Evolutionary conservation across 805 yeast genomes (phyloP), one percentile per base, ranked within the genome.

Genomic region (Wickerhamomyces bisporus): DNA sequence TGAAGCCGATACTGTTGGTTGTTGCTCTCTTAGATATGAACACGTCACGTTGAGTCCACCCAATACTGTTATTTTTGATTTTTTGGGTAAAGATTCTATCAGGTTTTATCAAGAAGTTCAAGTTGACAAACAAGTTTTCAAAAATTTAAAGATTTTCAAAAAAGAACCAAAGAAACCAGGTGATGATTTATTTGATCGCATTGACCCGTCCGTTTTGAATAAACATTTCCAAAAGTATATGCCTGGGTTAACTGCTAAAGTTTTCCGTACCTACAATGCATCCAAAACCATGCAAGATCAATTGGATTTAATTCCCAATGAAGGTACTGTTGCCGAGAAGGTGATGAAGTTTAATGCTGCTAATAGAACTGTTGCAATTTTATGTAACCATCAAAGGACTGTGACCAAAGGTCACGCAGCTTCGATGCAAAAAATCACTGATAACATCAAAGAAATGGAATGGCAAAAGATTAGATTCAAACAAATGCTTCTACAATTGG

Each of bases 1-100:
- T 49, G 97, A 89, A 58, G 98, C 98, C 3, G 98, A 91, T 58
- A 91, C 98, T 1, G 98, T 91, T 32, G 98, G 98, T 32, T 91
- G 98, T 63, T 91, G 98, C 64, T 89, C 97, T 1, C 71, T 91
- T 48, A 69, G 98, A 53, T 89, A 67, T 55, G 98, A 89, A 58
- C 98, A 89, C 61, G 75, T 91, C 31, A 81, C 89, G 1, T 68
- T 91, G 41, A 76, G 76, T 48, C 95, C 96, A 3, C 96, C 96
- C 8, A 78, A 77, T 48, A 82, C 73, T 5, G 96, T 91, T 13
- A 73, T 83, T 9, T 88, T 89, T 65, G 98, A 89, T 60, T 89
- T 89, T 58, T 68, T 91, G 46, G 98, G 98, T 81, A 89, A 89
- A 56, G 97, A 91, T 65, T 86, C 96, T 7, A 86, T 91, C 46